A percentile compares a stretch with the other conserved stretches of the same genome.
These are phyloP conservation scores for Punctularia strigosozonata DNA, from an alignment of 768 basidiomycete species.

Conservation along the genomic window DNA sequence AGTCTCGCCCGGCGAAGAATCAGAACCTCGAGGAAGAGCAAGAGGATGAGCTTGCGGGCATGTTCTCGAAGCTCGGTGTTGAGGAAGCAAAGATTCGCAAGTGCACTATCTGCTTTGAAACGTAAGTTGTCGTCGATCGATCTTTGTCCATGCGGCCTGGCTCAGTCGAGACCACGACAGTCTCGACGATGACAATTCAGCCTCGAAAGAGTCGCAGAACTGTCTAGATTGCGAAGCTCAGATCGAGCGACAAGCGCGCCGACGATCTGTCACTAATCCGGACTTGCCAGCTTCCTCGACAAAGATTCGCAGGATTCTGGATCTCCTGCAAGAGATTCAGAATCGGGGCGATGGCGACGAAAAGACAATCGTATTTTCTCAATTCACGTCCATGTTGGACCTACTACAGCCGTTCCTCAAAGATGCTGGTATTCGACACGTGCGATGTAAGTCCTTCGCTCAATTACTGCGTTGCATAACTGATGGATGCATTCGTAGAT, in stretches of 20 bases:
- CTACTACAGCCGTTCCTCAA: conserved; percentile 68
- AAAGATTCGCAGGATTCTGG: conserved; percentile 68
- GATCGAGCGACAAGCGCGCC: conserved; percentile 15
- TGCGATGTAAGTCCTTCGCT: conserved; percentile 69
- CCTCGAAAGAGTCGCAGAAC: not conserved
- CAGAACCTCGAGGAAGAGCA: no score
- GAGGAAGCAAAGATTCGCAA: conserved; percentile 38
- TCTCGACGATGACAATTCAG: not conserved
- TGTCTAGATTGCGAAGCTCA: conserved; percentile 29
- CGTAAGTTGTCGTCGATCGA: conserved; percentile 19
- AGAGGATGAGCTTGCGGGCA: no score
- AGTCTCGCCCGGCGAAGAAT: no score
- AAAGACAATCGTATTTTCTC: conserved; percentile 86
- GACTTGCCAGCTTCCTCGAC: conserved; percentile 54
- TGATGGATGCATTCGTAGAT: conserved; percentile 29
- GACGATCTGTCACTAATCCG: conserved; percentile 6
- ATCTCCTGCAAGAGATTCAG: conserved; percentile 49
- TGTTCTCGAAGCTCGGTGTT: conserved; percentile 46
- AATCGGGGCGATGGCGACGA: conserved; percentile 41
- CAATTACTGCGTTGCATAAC: conserved; percentile 4
- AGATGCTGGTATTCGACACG: conserved; percentile 47
- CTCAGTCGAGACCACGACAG: conserved; percentile 26
- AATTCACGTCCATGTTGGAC: conserved; percentile 71
- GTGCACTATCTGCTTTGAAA: no score
- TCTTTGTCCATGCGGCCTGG: conserved; percentile 51